Evolutionary conservation across 306 rosid species (phyloP).

Genomic region (Cucurbita moschata): DNA sequence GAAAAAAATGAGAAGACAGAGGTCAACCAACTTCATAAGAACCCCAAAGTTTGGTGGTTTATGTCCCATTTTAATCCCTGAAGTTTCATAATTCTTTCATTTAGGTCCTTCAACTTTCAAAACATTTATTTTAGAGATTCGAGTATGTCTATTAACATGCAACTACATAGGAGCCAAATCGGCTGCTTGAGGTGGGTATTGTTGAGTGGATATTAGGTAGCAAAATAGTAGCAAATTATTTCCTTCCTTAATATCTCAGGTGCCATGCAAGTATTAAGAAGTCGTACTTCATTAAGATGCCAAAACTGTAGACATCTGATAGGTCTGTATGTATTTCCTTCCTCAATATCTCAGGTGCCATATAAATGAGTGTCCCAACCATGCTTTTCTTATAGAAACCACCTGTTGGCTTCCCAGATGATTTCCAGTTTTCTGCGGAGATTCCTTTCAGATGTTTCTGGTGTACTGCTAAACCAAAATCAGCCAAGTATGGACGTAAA

Average conservation of each 20-base stretch:
- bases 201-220: too few species aligned
- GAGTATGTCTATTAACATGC: too few species aligned
- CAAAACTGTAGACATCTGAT: constrained; percentile 89
- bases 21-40: background rate
- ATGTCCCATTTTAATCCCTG: too few species aligned
- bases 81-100: too few species aligned
- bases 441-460: constrained; percentile 45
- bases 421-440: constrained; percentile 64
- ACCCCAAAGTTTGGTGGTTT: background rate
- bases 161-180: too few species aligned
- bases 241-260: too few species aligned
- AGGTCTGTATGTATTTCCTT: constrained; percentile 74
- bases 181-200: too few species aligned
- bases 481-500: constrained; percentile 63
- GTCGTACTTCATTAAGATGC: constrained; percentile 68
- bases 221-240: too few species aligned
- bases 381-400: constrained; percentile 86
- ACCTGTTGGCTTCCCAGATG: constrained; percentile 90
- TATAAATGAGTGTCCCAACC: constrained; percentile 88
- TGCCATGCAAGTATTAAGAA: background rate
- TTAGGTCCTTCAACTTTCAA: too few species aligned
- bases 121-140: too few species aligned
- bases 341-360: constrained; percentile 91
- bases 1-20: background rate
- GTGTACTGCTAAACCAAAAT: constrained; percentile 90